Conservation (phyloP, 163 green algal species). For the Volvox carteri region DNA sequence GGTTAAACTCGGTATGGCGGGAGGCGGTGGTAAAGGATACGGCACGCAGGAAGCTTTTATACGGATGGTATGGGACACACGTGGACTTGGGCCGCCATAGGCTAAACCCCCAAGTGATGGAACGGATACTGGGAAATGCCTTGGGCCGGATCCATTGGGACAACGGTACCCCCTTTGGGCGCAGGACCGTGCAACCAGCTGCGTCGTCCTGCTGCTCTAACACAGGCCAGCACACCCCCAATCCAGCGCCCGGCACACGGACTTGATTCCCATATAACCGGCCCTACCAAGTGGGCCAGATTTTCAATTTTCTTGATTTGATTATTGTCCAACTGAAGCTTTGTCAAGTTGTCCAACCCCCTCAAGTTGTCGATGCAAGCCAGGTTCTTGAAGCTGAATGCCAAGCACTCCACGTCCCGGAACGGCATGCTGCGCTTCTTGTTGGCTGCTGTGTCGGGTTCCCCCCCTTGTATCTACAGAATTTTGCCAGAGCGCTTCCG, state of each 20-base stretch:
- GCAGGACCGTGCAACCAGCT: no score
- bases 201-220: no score
- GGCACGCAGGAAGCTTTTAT: no score
- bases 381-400: slow-evolving; percentile 85
- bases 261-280: background rate
- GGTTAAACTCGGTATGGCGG: no score
- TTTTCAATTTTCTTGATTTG: slow-evolving; percentile 86
- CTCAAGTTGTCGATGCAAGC: slow-evolving; percentile 80
- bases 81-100: no score
- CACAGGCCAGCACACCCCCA: no score
- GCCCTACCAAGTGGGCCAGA: slow-evolving; percentile 79
- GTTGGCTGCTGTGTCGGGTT: slow-evolving; percentile 73
- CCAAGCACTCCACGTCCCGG: slow-evolving; percentile 74
- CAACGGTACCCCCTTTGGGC: no score
- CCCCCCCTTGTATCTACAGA: slow-evolving; percentile 68
- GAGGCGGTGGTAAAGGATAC: no score
- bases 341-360: slow-evolving; percentile 76
- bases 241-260: background rate
- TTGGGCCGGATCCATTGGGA: no score
- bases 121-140: no score
- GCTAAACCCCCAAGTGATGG: no score
- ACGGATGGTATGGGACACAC: no score
- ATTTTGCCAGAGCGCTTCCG: background rate
- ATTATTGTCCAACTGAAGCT: slow-evolving; percentile 94
- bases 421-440: slow-evolving; percentile 77